Evolutionary conservation across 805 yeast species (phyloP), one percentile per base, ranked within the genome.

Genomic region (Martiniozyma abietophila): DNA sequence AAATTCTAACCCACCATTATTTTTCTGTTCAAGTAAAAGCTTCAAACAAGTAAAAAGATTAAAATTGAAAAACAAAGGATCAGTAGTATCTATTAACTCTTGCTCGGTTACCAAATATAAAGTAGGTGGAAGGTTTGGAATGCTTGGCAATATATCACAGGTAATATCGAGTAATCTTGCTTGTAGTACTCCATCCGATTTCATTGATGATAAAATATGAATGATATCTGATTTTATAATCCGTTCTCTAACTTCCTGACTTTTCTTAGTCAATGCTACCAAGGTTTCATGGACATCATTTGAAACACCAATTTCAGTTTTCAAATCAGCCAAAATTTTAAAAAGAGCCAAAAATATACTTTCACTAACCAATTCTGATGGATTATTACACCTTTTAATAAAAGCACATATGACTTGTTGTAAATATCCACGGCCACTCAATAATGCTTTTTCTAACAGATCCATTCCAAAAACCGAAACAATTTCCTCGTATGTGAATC

Each of bases 131-230:
- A 54, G 18, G 7, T 29, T 30, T 12, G 50, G 54, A 6, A 48
- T 27, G n/a, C 42, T 39, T 0, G 47, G 51, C 14, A 59, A 37
- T 14, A 58, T 26, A 2, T 48, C 43, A n/a, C 50, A 46, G 1
- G 56, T 29, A 25, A 60, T 40, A 32, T 52, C 61, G 38, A 56
- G 50, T 3, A 59, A 42, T 34, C 61, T 47, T 12, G 58, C 48
- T 29, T 47, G 44, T 6, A 48, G 43, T 10, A 45, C 42, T 2
- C 51, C 46, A 28, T 58, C 48, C 6, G 21, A 20, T 27, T 49
- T 46, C 44, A 54, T 50, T 16, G 40, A 27, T 4, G 26, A 16
- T 25, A 62, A 38, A 8, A 48, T 23, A 4, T 36, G 35, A 14
- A 47, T 29, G 15, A 55, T 43, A 19, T 49, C 55, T 8, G 14